Percentiles rank a stretch among this genome's conserved stretches.
phyloP scores from a whole-genome alignment of 73 alveolate species.

The Tetrahymena borealis region DNA sequence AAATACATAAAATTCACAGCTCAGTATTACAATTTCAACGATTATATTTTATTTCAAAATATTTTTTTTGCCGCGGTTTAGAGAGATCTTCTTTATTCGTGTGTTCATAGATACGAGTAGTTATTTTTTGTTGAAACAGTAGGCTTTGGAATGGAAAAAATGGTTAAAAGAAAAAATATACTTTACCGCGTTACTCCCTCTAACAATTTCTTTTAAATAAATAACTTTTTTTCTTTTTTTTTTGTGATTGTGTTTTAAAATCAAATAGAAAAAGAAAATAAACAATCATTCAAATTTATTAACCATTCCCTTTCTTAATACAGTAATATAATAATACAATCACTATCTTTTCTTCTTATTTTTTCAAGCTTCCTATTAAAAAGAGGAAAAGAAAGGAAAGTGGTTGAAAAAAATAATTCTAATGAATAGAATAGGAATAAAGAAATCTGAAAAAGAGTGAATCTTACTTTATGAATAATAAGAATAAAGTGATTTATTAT shows the following conservation, averaged over 20 bases:
- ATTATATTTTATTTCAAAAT: too few relatives aligned
- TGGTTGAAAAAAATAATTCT: neutral
- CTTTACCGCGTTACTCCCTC: conserved; percentile 6
- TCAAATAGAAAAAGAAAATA: neutral
- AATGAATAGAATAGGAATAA: neutral
- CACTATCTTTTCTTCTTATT: neutral
- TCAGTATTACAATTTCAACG: too few relatives aligned
- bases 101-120: too few relatives aligned
- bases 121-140: neutral
- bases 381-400: neutral
- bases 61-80: too few relatives aligned
- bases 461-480: neutral
- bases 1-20: too few relatives aligned
- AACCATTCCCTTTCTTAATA: neutral
- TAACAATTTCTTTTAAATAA: neutral
- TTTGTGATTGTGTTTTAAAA: neutral
- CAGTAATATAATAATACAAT: neutral
- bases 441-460: neutral
- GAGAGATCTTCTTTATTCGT: too few relatives aligned
- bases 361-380: neutral
- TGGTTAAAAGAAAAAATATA: neutral
- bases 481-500: neutral
- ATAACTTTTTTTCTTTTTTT: neutral
- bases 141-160: neutral
- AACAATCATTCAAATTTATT: neutral